Evolutionary conservation across 2,329 filamentous ascomycete species (phyloP).

Genomic region (Claviceps sp.): DNA sequence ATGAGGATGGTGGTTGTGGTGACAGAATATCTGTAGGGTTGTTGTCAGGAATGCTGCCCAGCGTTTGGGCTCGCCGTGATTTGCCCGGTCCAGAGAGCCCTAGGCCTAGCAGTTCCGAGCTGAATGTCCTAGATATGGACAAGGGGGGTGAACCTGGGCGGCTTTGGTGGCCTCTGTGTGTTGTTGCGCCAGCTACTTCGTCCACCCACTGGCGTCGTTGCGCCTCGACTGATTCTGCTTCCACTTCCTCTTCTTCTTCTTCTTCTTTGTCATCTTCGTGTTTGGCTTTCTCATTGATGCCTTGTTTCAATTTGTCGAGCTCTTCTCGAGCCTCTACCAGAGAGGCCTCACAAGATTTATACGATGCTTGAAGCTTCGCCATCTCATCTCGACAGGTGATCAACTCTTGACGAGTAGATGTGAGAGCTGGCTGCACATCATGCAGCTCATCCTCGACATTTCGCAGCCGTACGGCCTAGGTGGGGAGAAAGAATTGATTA

Average conservation of each 20-base stretch:
- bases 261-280: background rate
- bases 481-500: conserved; percentile 16
- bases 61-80: conserved; percentile 23
- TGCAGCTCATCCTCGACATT: conserved; percentile 76
- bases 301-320: conserved; percentile 33
- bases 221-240: conserved; percentile 22
- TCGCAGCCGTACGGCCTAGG: conserved; percentile 48
- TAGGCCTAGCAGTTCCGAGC: conserved; percentile 35
- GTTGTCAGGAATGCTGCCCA: conserved; percentile 33
- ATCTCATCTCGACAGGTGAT: conserved; percentile 44
- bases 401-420: conserved; percentile 51
- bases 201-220: conserved; percentile 27
- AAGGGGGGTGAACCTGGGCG: conserved; percentile 41
- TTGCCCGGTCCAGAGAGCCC: conserved; percentile 25
- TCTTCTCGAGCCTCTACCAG: conserved; percentile 41
- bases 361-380: conserved; percentile 48
- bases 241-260: background rate
- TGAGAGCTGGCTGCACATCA: conserved; percentile 47
- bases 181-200: conserved; percentile 21
- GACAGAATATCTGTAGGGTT: conserved; percentile 25
- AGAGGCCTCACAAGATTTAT: conserved; percentile 52
- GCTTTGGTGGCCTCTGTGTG: conserved; percentile 30
- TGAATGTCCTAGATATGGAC: conserved; percentile 37
- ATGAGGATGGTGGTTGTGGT: conserved; percentile 7
- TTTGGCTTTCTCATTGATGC: conserved; percentile 1